Base-by-base conservation (phyloP, 805 yeast species). In the Kuraishia piskuri region DNA sequence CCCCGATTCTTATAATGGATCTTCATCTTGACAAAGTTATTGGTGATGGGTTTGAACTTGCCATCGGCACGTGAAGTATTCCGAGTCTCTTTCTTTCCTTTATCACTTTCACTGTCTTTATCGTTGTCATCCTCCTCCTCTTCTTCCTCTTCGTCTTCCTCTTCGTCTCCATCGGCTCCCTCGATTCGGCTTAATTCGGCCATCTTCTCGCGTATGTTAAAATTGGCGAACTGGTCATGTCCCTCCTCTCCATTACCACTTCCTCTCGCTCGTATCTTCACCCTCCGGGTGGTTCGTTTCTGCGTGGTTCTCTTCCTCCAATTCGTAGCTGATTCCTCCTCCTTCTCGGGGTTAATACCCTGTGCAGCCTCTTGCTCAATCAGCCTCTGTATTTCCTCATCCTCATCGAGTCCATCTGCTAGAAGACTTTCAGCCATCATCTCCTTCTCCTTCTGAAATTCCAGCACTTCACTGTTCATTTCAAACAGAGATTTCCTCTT, bases 221-320 rank as follows among this genome's bases (percentile, higher is more conserved):
- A 67, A 17, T 62, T 61, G n/a, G 65, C 66, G 37, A 76, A 56
- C 12, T 58, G 60, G 49, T 71, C 75, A 3, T 63, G 65, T 22
- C 54, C 58, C 47, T 71, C 74, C 3, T 63, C 65, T 20, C 54
- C 59, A 2, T 55, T 50, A 2, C 56, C 61, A 0, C 60, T 58
- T 2, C 58, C 64, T 3, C 54, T 56, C 0, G 83, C 79, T 55
- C 71, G 75, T 55, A 80, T 68, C 55, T 76, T 78, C 65, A 75
- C 73, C 51, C 82, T 68, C 52, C 80, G 67, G 1, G 84, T 79
- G 0, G 77, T 73, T 59, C 84, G 64, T 64, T 80, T 80, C 47
- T 76, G 79, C 0, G 83, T 79, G 54, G 69, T 72, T 44, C 64
- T 64, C 56, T 63, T 69, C 56, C 67, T 70, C 31, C 59, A 24